A percentile compares a stretch with the other conserved stretches of the same genome.
Conservation (phyloP, 2,329 filamentous ascomycete species). For the Trichoderma sp. region DNA sequence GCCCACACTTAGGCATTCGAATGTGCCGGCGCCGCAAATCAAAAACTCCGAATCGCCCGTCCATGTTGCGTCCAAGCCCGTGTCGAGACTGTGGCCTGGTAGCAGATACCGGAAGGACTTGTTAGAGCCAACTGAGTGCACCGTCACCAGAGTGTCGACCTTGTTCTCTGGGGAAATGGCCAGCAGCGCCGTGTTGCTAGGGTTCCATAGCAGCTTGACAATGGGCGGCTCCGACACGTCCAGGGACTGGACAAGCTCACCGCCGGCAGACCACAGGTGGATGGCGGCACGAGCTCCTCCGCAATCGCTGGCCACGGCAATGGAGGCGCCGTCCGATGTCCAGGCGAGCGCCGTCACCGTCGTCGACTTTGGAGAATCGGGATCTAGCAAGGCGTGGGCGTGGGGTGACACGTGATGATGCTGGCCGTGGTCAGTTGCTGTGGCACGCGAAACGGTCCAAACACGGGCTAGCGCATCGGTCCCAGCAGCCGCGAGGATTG, state of each 20-base stretch:
- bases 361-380: slow-evolving; percentile 52
- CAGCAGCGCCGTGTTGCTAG: slow-evolving; percentile 55
- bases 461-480: slow-evolving; percentile 70
- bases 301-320: slow-evolving; percentile 61
- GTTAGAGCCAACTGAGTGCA: slow-evolving; percentile 49
- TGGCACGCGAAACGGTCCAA: slow-evolving; percentile 63
- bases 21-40: slow-evolving; percentile 57
- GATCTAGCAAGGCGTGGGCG: slow-evolving; percentile 50
- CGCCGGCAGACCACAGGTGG: slow-evolving; percentile 58
- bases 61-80: slow-evolving; percentile 61
- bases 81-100: slow-evolving; percentile 51
- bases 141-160: slow-evolving; percentile 54
- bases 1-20: slow-evolving; percentile 51
- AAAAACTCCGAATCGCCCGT: slow-evolving; percentile 60
- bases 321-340: slow-evolving; percentile 56
- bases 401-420: slow-evolving; percentile 47
- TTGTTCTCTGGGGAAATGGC: slow-evolving; percentile 58
- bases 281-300: slow-evolving; percentile 51
- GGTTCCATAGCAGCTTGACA: slow-evolving; percentile 63
- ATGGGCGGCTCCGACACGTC: slow-evolving; percentile 62
- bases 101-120: slow-evolving; percentile 52
- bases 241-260: slow-evolving; percentile 53
- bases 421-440: slow-evolving; percentile 43
- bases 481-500: slow-evolving; percentile 66
- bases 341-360: slow-evolving; percentile 62